Evolutionary conservation across 768 basidiomycete species (phyloP).

Genomic region (Termitomyces titanicus): DNA sequence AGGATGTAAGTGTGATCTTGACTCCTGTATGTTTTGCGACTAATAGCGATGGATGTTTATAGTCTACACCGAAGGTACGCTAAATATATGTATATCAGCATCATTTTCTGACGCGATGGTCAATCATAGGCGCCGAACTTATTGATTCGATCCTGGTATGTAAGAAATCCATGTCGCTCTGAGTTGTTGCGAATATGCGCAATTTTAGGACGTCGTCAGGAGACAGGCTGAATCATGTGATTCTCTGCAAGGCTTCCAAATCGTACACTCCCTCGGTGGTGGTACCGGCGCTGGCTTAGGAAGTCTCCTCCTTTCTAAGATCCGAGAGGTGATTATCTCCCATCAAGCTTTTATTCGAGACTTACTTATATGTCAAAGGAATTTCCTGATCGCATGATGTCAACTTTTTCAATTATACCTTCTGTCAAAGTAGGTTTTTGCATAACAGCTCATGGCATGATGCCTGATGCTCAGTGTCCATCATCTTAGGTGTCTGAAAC

Average conservation of each 20-base stretch:
- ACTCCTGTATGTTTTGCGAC: not conserved
- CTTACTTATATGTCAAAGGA: conserved; percentile 29
- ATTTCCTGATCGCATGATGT: conserved; percentile 53
- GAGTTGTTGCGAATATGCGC: conserved; percentile 1
- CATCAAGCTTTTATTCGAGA: conserved; percentile 1
- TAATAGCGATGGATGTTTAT: conserved; percentile 2
- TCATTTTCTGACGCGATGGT: not conserved
- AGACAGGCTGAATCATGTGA: conserved; percentile 81
- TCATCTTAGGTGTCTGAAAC: conserved; percentile 46
- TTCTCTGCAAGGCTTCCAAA: conserved; percentile 86
- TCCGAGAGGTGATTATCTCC: conserved; percentile 56
- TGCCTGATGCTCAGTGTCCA: not conserved
- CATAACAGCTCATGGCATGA: not conserved
- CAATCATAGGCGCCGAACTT: conserved; percentile 74
- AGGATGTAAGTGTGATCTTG: conserved; percentile 58
- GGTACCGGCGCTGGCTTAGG: conserved; percentile 89
- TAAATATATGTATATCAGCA: not conserved
- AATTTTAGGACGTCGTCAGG: conserved; percentile 63
- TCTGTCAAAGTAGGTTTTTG: conserved; percentile 40
- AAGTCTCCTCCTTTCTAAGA: conserved; percentile 72
- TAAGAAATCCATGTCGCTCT: not conserved
- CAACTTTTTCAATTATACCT: conserved; percentile 50
- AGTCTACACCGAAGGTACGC: conserved; percentile 86
- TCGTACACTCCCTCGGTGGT: conserved; percentile 87
- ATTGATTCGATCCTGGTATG: conserved; percentile 75